A percentile compares a stretch with the other conserved stretches of the same genome.
Conservation (phyloP, 1,284 basidiomycete species). For the Anthracocystis walkeri region DNA sequence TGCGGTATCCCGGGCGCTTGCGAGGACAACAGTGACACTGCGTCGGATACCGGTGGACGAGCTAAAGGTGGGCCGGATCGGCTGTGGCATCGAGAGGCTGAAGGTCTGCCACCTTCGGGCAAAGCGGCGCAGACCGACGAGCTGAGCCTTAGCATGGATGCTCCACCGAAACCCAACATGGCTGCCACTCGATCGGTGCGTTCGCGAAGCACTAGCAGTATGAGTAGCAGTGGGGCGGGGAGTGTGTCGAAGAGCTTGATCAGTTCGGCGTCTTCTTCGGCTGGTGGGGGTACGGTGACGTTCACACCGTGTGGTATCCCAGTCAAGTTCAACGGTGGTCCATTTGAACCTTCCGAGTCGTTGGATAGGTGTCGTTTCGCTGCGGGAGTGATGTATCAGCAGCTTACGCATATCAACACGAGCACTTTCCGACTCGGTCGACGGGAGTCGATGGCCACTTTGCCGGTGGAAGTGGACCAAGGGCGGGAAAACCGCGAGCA, state of each 20-base stretch:
- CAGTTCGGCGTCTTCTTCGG: slow-evolving; percentile 25
- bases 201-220: slow-evolving; percentile 31
- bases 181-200: slow-evolving; percentile 9
- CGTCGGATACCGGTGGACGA: slow-evolving; percentile 30
- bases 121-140: slow-evolving; percentile 27
- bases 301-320: slow-evolving; percentile 38
- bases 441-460: slow-evolving; percentile 35
- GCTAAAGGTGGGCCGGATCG: slow-evolving; percentile 24
- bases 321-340: slow-evolving; percentile 52
- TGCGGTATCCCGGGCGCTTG: slow-evolving; percentile 60
- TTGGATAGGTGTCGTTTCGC: slow-evolving; percentile 58
- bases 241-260: slow-evolving; percentile 30
- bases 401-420: slow-evolving; percentile 44
- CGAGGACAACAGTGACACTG: slow-evolving; percentile 42
- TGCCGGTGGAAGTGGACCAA: slow-evolving; percentile 29
- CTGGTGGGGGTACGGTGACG: slow-evolving; percentile 5
- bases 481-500: slow-evolving; percentile 42
- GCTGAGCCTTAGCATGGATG: slow-evolving; percentile 16
- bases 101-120: slow-evolving; percentile 35
- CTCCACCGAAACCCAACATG: not conserved
- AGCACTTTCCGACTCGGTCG: slow-evolving; percentile 44
- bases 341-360: slow-evolving; percentile 53
- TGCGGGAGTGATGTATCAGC: slow-evolving; percentile 52
- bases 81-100: slow-evolving; percentile 43
- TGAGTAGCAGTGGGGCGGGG: slow-evolving; percentile 38